These are phyloP conservation scores for Pichia rugopelliculosa DNA, from an alignment of 805 yeast species.

Conservation along the genomic window DNA sequence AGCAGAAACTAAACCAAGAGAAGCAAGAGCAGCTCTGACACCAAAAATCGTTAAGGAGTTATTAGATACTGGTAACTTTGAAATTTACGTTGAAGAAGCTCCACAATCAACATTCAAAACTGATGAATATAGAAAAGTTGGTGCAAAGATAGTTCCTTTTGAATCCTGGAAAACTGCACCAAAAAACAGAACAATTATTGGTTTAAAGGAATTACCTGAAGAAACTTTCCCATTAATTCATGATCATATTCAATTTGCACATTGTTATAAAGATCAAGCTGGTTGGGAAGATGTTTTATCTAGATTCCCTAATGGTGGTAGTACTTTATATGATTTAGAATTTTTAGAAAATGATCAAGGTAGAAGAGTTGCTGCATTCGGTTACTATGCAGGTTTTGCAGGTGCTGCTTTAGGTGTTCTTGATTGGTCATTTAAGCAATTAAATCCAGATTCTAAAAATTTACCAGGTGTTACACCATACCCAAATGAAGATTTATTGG, in stretches of 20 bases:
- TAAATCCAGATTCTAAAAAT: slow-evolving; percentile 57
- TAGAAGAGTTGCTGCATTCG: slow-evolving; percentile 98
- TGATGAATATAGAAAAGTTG: slow-evolving; percentile 70
- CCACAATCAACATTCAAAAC: slow-evolving; percentile 73
- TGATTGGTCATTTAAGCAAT: slow-evolving; percentile 91
- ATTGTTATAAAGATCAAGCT: slow-evolving; percentile 94
- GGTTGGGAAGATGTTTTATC: slow-evolving; percentile 92
- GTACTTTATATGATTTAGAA: slow-evolving; percentile 87
- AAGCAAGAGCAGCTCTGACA: slow-evolving; percentile 94
- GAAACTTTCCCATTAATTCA: slow-evolving; percentile 87
- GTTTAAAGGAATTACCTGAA: slow-evolving; percentile 94
- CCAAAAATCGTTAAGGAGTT: slow-evolving; percentile 84
- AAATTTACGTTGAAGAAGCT: slow-evolving; percentile 81
- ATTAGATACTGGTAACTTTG: slow-evolving; percentile 73
- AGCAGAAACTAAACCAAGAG: slow-evolving; percentile 95
- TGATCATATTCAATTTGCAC: slow-evolving; percentile 98
- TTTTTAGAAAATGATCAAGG: slow-evolving; percentile 91
- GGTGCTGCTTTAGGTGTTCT: slow-evolving; percentile 96
- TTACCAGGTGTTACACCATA: slow-evolving; percentile 78
- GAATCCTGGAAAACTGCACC: slow-evolving; percentile 96
- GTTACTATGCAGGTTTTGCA: slow-evolving; percentile 99
- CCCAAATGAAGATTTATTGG: slow-evolving; percentile 67
- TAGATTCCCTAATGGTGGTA: slow-evolving; percentile 89
- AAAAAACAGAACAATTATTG: slow-evolving; percentile 78
- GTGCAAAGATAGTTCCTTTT: slow-evolving; percentile 83